A percentile compares a stretch with the other conserved stretches of the same genome.
Conservation (phyloP, 2,329 filamentous ascomycete genomes). For the Stagonosporopsis vannaccii region DNA sequence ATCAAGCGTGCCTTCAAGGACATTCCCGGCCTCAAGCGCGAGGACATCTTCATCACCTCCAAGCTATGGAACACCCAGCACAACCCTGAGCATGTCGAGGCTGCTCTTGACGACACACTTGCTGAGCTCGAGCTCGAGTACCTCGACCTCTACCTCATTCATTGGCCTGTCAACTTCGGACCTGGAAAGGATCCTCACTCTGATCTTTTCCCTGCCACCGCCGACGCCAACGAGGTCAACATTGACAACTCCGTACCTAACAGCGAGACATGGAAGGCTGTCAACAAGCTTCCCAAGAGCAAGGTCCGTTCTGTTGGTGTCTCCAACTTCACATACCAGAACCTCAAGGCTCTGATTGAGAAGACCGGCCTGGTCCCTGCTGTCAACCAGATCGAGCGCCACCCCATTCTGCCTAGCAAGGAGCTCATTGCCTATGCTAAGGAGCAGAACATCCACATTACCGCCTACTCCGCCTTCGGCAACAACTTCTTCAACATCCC, state of each 20-base stretch:
- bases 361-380: constrained; percentile 47
- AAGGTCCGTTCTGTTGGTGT: constrained; percentile 42
- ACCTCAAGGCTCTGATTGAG: constrained; percentile 62
- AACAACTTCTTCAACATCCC: constrained; percentile 53
- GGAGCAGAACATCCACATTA: constrained; percentile 44
- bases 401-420: constrained; percentile 39
- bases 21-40: constrained; percentile 37
- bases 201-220: constrained; percentile 44
- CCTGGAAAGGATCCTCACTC: constrained; percentile 52
- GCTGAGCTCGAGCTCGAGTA: constrained; percentile 84
- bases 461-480: constrained; percentile 54
- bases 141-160: constrained; percentile 88
- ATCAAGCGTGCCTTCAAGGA: constrained; percentile 42
- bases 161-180: constrained; percentile 85
- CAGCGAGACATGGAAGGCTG: constrained; percentile 48
- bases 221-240: constrained; percentile 62
- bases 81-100: constrained; percentile 70
- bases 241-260: constrained; percentile 40
- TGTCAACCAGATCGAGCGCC: constrained; percentile 43
- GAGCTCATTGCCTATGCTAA: constrained; percentile 40
- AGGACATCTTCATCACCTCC: constrained; percentile 64
- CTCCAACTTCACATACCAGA: constrained; percentile 44
- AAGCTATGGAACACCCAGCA: constrained; percentile 95
- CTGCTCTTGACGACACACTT: constrained; percentile 75
- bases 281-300: constrained; percentile 51